Evolutionary conservation across 495 filamentous ascomycete species (phyloP).

Genomic region (Podospora anserina): DNA sequence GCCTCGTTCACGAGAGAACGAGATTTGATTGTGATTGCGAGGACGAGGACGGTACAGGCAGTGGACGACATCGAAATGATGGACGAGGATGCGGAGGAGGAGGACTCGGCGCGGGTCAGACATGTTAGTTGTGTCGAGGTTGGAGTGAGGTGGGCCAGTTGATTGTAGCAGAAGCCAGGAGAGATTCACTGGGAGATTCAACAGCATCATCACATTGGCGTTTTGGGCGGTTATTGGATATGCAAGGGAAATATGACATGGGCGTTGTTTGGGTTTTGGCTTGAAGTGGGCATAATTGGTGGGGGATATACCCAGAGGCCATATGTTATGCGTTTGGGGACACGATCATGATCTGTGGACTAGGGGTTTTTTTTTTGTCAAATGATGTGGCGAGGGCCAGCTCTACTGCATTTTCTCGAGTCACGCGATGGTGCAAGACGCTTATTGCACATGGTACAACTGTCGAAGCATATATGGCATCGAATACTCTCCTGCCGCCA

Average conservation of each 20-base stretch:
- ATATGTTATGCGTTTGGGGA: not conserved
- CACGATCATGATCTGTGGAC: not conserved
- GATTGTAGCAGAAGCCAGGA: not conserved
- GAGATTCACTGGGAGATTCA: not conserved
- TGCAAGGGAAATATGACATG: not conserved
- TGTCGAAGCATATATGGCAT: not conserved
- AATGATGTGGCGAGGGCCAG: no score
- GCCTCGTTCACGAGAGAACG: slow-evolving; percentile 59
- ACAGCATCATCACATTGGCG: not conserved
- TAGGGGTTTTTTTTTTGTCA: not conserved
- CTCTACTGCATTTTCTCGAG: no score
- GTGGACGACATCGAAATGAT: slow-evolving; percentile 64
- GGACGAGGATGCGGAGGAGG: slow-evolving; percentile 47
- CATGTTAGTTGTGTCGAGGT: slow-evolving; percentile 39
- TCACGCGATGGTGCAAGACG: no score
- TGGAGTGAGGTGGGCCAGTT: slow-evolving; percentile 26
- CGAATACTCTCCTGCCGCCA: no score
- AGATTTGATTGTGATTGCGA: slow-evolving; percentile 55
- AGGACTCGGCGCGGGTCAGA: slow-evolving; percentile 60
- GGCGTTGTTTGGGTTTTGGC: not conserved
- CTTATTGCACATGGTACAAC: no score
- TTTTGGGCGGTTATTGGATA: not conserved
- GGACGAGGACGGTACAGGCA: slow-evolving; percentile 62
- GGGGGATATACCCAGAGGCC: not conserved
- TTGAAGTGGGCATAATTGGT: not conserved